Evolutionary conservation across 345 rosid species (phyloP).

Genomic region (Clarkia xantiana): DNA sequence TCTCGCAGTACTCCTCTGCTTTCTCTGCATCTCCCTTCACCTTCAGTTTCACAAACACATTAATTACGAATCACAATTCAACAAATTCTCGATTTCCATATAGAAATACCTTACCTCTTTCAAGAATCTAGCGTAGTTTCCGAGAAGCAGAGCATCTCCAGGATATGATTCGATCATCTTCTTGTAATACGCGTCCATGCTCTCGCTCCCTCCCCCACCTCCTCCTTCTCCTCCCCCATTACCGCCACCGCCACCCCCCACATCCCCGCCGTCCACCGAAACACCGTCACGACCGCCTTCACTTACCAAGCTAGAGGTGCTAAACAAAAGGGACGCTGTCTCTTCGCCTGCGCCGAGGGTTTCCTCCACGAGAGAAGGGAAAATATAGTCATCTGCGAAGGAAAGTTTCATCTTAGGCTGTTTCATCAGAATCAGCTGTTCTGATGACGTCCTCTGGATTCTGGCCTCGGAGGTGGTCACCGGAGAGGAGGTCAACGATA

Average conservation of each 20-base stretch:
- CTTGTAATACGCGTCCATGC: slow-evolving; percentile 29
- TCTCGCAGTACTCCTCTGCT: slow-evolving; percentile 36
- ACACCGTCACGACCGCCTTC: slow-evolving; percentile 4
- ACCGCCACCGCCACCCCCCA: slow-evolving; percentile 8
- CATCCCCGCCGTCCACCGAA: slow-evolving; percentile 4
- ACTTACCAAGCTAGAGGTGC: slow-evolving; percentile 2
- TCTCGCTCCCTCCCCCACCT: slow-evolving; percentile 19
- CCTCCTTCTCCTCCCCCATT: slow-evolving; percentile 12
- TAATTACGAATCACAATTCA: background rate
- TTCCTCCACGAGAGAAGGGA: slow-evolving; percentile 6
- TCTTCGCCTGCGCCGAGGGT: slow-evolving; percentile 3
- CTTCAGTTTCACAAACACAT: slow-evolving; percentile 9
- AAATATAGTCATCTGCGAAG: background rate
- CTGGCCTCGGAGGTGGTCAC: slow-evolving; percentile 1
- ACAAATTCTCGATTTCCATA: background rate
- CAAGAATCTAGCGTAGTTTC: slow-evolving; percentile 42
- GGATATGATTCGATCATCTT: slow-evolving; percentile 28
- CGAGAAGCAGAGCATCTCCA: slow-evolving; percentile 32
- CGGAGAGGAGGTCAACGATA: slow-evolving; percentile 9
- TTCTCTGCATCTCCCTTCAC: slow-evolving; percentile 17
- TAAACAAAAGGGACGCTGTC: slow-evolving; percentile 1
- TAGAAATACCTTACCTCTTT: slow-evolving; percentile 24
- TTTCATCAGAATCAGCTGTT: slow-evolving; percentile 8
- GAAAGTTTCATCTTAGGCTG: slow-evolving; percentile 7
- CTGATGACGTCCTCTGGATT: slow-evolving; percentile 16